Evolutionary conservation across 2,329 filamentous ascomycete species (phyloP), one percentile per base, ranked within the genome.

Genomic region (Chaetomiaceae sp.): DNA sequence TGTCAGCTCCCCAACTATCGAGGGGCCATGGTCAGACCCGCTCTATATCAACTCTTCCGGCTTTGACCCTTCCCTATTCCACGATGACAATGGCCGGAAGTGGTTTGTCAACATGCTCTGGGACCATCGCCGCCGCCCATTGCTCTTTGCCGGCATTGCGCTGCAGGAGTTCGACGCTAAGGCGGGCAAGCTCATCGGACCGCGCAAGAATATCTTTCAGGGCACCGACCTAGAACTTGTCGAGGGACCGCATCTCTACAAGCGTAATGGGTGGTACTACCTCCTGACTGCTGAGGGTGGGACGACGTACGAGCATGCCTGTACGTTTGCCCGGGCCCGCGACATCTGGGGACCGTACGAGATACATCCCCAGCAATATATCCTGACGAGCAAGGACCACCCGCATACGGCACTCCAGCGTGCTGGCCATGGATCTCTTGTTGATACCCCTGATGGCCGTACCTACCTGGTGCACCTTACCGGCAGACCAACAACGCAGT

Each of bases 281-380:
- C 70, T 83, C 6, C 65, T 82, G 6, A 81, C 76, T 0, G 79
- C 79, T 3, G 79, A 82, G 60, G 79, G 78, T 21, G 80, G 81
- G 4, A 83, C 81, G 0, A 81, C 75, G 5, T 81, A 79, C 53
- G 72, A 76, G 0, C 83, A 86, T 58, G 76, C 79, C 2, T 77
- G 76, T 58, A 85, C 81, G 25, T 72, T 86, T 3, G 68, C 82
- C 53, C 70, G 77, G 45, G 69, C 74, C 5, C 61, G 70, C 48
- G 58, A 74, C 62, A 63, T 82, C 51, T 79, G 78, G 70, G 83
- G 83, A 0, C 82, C 82, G 0, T 87, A 84, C 65, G 77, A 83
- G 58, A 63, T 73, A 1, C 79, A 82, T 33, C 80, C 81, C 0
- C 66, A 77, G 41, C 79, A 81, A 48, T 71, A 81, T 40, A 71